A percentile compares a stretch with the other conserved stretches of the same genome.
Evolutionary conservation across 352 stramenopile genomes (phyloP).

Genomic region (Stephanocyclus meneghinianus): DNA sequence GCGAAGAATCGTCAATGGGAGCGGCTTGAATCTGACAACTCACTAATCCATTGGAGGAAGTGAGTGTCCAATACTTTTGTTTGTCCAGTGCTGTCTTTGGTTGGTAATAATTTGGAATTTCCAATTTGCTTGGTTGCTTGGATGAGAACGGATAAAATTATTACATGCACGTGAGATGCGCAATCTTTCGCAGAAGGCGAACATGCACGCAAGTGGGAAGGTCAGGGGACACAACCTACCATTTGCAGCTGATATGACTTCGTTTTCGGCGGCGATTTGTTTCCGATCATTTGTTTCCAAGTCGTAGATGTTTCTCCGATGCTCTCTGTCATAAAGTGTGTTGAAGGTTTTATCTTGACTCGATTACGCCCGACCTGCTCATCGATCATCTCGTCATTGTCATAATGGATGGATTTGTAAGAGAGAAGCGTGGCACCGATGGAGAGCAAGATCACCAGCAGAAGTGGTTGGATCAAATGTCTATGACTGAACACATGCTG

Average conservation of each 20-base stretch:
- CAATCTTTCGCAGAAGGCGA: background rate
- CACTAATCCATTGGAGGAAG: background rate
- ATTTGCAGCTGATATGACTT: no score
- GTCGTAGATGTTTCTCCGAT: no score
- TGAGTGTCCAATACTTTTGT: conserved; percentile 6
- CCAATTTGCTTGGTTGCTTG: background rate
- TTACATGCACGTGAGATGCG: background rate
- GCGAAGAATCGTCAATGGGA: background rate
- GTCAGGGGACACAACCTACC: no score
- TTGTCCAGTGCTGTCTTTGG: conserved; percentile 2
- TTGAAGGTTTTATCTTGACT: background rate
- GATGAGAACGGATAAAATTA: background rate
- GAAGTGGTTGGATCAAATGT: background rate
- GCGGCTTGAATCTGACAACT: conserved; percentile 10
- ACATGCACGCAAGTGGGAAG: background rate
- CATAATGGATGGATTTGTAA: background rate
- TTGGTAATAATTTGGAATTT: conserved; percentile 15
- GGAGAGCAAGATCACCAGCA: background rate
- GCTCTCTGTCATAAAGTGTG: no score
- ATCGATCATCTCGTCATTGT: background rate
- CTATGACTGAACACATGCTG: background rate
- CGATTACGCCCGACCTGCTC: background rate
- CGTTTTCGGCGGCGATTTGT: no score
- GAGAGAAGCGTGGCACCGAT: background rate
- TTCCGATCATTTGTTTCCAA: no score